Evolutionary conservation across 331 rosid genomes (phyloP).

Genomic region (Dryas integrifolia): DNA sequence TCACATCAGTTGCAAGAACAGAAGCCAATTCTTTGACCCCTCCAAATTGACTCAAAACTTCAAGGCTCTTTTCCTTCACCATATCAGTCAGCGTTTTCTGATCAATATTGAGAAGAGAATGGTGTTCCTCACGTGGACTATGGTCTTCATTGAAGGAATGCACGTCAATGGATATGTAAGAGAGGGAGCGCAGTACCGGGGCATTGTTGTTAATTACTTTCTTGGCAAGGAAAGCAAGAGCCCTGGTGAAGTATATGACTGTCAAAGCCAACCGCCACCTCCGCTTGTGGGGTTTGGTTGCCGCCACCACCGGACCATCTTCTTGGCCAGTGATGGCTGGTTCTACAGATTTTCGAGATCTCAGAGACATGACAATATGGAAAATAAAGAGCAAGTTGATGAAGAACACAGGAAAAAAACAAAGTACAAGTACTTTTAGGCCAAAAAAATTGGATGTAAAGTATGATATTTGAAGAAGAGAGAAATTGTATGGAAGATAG

Average conservation of each 20-base stretch:
- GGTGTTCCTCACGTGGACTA: not conserved
- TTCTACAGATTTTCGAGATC: constrained; percentile 6
- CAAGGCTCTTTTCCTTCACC: constrained; percentile 31
- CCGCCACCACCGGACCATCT: not conserved
- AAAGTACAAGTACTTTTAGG: too few relatives aligned
- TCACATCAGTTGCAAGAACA: constrained; percentile 11
- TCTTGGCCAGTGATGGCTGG: not conserved
- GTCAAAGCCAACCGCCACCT: constrained; percentile 36
- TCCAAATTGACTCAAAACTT: constrained; percentile 19
- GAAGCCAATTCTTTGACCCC: constrained; percentile 25
- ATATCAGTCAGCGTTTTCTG: constrained; percentile 18
- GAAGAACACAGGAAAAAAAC: not conserved
- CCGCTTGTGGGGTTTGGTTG: constrained; percentile 6
- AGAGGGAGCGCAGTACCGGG: constrained; percentile 23
- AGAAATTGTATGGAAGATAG: not conserved
- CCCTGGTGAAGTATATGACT: constrained; percentile 34
- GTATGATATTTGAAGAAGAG: not conserved
- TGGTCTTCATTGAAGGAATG: not conserved
- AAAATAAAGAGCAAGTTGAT: not conserved
- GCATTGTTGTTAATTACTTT: constrained; percentile 14
- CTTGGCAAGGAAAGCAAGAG: constrained; percentile 25
- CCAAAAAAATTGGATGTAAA: not conserved
- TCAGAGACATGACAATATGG: constrained; percentile 17
- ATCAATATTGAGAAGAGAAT: not conserved
- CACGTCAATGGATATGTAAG: constrained; percentile 31